Evolutionary conservation across 2,329 filamentous ascomycete species (phyloP), one percentile per base, ranked within the genome.

Genomic region (Decorospora gaudefroyi): DNA sequence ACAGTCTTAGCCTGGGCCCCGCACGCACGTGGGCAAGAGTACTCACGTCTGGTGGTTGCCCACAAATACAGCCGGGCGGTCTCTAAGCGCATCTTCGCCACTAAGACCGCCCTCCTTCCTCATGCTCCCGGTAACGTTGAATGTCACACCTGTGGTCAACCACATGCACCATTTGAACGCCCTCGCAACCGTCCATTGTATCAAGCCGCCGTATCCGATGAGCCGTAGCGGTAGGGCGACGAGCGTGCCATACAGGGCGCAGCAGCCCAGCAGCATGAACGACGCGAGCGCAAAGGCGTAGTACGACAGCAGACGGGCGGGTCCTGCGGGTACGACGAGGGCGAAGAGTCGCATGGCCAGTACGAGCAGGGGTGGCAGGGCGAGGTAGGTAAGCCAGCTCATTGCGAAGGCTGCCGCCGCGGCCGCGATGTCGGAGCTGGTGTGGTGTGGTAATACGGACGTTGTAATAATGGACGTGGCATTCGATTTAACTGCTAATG

Each of bases 1-100:
- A 4, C 4, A 31, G 6, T 40, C 49, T 65, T 40, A 66, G 59
- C 26, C 18, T 26, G 6, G 35, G 30, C 3, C 22, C 23, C 8
- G 12, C 12, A 31, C 17, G n/a, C 4, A 17, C 22, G 15, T 18
- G 8, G n/a, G 34, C 21, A 13, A 29, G 8, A 28, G 13, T 17
- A 70, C 70, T 61, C 51, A 74, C 68, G 88, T 90, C 79, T 99
- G 93, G 75, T 99, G 93, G 73, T 97, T 97, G 27, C 87, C 88
- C 58, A 99, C 79, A 64, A 99, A 91, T 44, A 99, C 87, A 44
- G 89, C 91, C 1, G 93, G 93, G 37, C 92, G 77, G 7, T 53
- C 62, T 31, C 45, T 38, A 46, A 68, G 47, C 19, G 64, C 67
- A 33, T 70, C 68, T 35, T 64, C 61, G 10, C 66, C 68, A 6